phyloP scores from a whole-genome alignment of 2,329 filamentous ascomycete genomes.

The Dothistroma pini region DNA sequence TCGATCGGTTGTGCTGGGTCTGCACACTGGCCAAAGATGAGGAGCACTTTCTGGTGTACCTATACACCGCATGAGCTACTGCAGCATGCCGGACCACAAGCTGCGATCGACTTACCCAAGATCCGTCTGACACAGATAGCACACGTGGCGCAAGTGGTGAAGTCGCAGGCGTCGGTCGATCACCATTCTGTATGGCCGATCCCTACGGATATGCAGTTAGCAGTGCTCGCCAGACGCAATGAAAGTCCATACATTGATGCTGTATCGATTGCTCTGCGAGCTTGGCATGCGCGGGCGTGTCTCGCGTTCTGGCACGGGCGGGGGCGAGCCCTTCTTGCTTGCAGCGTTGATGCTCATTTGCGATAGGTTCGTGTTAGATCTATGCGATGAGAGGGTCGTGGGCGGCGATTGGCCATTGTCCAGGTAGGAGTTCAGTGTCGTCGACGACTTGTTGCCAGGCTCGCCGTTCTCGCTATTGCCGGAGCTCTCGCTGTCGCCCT shows the following conservation, averaged over 20 bases:
- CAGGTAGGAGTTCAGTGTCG: slow-evolving; percentile 56
- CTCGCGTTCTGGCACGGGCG: slow-evolving; percentile 29
- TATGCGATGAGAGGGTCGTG: slow-evolving; percentile 64
- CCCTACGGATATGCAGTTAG: slow-evolving; percentile 13
- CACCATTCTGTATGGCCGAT: slow-evolving; percentile 24
- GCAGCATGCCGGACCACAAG: not conserved
- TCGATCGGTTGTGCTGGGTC: slow-evolving; percentile 69
- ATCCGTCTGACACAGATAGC: slow-evolving; percentile 72
- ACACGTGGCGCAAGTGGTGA: slow-evolving; percentile 81
- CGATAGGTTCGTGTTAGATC: slow-evolving; percentile 57
- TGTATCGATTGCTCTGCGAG: slow-evolving; percentile 52
- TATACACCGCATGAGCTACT: slow-evolving; percentile 36
- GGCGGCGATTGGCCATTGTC: slow-evolving; percentile 68
- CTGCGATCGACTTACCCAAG: slow-evolving; percentile 62
- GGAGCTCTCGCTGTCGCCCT: slow-evolving; percentile 34
- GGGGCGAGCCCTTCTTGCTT: slow-evolving; percentile 37
- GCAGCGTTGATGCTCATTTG: slow-evolving; percentile 45
- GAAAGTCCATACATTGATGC: slow-evolving; percentile 44
- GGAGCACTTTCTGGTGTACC: slow-evolving; percentile 88
- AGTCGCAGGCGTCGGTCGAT: slow-evolving; percentile 38
- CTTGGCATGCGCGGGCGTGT: slow-evolving; percentile 30
- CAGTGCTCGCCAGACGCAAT: not conserved
- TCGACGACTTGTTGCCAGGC: slow-evolving; percentile 54
- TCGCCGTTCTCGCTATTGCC: slow-evolving; percentile 33
- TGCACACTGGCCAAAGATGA: slow-evolving; percentile 77